Percentiles rank a stretch among this genome's conserved stretches.
phyloP scores from a whole-genome alignment of 768 basidiomycete species.

The Hemileccinum rubropunctum region DNA sequence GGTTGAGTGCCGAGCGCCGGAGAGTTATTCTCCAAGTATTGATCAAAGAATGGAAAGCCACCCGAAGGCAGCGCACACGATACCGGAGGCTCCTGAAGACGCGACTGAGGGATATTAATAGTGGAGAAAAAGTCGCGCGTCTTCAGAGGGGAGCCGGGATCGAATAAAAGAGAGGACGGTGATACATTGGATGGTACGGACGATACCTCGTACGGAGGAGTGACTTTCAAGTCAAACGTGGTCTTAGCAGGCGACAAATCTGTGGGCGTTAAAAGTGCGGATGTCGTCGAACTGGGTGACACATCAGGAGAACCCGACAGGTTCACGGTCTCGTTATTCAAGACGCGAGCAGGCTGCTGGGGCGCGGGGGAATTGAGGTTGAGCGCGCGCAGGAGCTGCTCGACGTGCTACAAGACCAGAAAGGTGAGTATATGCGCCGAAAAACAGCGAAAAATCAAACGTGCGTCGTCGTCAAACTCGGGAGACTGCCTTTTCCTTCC shows the following conservation, averaged over 20 bases:
- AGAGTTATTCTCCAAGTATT: slow-evolving; percentile 45
- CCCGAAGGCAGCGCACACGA: slow-evolving; percentile 21
- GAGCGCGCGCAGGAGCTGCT: slow-evolving; percentile 74
- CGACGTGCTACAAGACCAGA: slow-evolving; percentile 57
- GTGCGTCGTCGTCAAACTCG: slow-evolving; percentile 48
- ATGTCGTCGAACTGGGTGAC: slow-evolving; percentile 70
- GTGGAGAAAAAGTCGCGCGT: slow-evolving; percentile 30
- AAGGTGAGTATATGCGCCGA: slow-evolving; percentile 31
- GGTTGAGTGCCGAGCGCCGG: slow-evolving; percentile 37
- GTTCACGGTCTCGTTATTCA: slow-evolving; percentile 40
- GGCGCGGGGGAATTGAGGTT: slow-evolving; percentile 77
- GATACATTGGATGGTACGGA: slow-evolving; percentile 24
- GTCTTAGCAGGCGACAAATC: slow-evolving; percentile 65
- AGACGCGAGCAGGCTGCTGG: slow-evolving; percentile 41
- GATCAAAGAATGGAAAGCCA: slow-evolving; percentile 49
- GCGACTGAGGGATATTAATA: slow-evolving; percentile 24
- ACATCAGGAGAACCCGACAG: slow-evolving; percentile 60
- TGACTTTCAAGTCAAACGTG: slow-evolving; percentile 54
- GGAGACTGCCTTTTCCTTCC: slow-evolving; percentile 65
- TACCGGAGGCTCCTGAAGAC: slow-evolving; percentile 19
- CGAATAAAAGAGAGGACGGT: slow-evolving; percentile 43
- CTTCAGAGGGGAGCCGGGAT: slow-evolving; percentile 40
- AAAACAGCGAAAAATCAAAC: slow-evolving; percentile 21
- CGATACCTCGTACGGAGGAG: slow-evolving; percentile 49
- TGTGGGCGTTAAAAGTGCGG: slow-evolving; percentile 70